Evolutionary conservation across 495 filamentous ascomycete species (phyloP), one percentile per base, ranked within the genome.

Genomic region (Chaetomium tenue): DNA sequence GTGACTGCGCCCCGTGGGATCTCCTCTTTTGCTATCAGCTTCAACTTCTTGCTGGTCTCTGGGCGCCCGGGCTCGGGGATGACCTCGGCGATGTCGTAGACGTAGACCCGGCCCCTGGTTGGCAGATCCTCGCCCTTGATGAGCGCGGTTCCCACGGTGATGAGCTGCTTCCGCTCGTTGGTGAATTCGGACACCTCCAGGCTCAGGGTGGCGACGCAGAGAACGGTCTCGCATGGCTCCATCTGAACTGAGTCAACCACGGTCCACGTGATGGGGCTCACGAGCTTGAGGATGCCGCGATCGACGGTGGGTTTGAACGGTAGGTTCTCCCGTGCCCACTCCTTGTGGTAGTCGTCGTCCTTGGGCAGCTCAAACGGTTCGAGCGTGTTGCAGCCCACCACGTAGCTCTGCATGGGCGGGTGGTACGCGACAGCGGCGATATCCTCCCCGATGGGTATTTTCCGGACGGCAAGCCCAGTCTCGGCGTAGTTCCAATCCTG

Each of bases 1-100:
- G 92, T 97, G 15, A 99, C 89, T n/a, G 93, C 92, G 2, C 94
- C 94, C 63, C 93, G 91, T 47, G 82, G 78, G 30, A 97, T 91
- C 25, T 93, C 90, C 69, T 98, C 94, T 64, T 90, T 89, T 8
- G 90, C 89, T 20, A 97, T 79, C 11, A 96, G 84, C 74, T 96
- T 95, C 30, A 98, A 75, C 70, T 87, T 92, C 64, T 85, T 87
- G 71, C 89, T 87, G 5, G 90, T 96, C 71, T 96, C 93, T 2
- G 92, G 91, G 3, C 83, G 82, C 7, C 86, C 91, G 0, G 93
- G 93, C 56, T 97, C 87, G 0, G 94, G 93, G 0, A 96, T 93
- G 52, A 97, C 94, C 26, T 86, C 83, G 58, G 96, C 92, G 53
- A 98, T 82, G 63, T 96, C 92, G 72, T 93, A 96, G 58, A 99